Conservation (phyloP, 2,329 filamentous ascomycete species). For the Pestalotiopsis sp. region DNA sequence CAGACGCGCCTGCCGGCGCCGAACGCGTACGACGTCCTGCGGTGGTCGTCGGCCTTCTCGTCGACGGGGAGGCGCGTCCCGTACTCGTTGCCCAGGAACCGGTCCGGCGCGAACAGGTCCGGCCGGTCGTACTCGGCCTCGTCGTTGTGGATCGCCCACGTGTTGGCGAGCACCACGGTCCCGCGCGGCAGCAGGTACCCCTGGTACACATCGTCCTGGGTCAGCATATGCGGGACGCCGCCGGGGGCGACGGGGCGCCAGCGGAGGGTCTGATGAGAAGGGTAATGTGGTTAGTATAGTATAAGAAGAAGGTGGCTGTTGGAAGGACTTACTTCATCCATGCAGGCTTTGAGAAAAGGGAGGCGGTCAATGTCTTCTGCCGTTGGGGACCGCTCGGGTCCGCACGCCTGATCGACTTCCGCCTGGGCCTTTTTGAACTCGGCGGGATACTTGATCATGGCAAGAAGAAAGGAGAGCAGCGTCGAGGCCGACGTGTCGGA, state of each 20-base stretch:
- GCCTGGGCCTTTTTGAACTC: constrained; percentile 16
- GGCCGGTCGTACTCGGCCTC: constrained; percentile 17
- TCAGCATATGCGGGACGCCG: constrained; percentile 16
- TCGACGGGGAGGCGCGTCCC: constrained; percentile 12
- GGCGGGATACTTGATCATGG: constrained; percentile 13
- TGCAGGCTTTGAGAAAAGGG: constrained; percentile 21
- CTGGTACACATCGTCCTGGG: constrained; percentile 18
- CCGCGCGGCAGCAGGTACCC: constrained; percentile 17
- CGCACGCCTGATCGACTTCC: constrained; percentile 18
- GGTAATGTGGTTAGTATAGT: constrained; percentile 7
- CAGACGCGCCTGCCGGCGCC: constrained; percentile 14
- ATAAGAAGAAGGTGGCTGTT: neutral
- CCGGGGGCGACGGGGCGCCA: constrained; percentile 19
- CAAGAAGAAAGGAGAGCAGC: neutral
- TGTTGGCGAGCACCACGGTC: constrained; percentile 16
- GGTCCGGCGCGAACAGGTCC: constrained; percentile 17
- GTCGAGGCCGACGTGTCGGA: constrained; percentile 18
- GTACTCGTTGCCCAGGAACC: constrained; percentile 16
- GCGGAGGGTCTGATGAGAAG: constrained; percentile 12
- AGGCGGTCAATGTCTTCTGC: constrained; percentile 10
- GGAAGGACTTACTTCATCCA: neutral
- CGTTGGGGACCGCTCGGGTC: constrained; percentile 13
- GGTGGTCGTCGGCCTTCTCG: constrained; percentile 1
- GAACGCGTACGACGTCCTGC: constrained; percentile 12
- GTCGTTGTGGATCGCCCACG: constrained; percentile 18